A percentile compares a stretch with the other conserved stretches of the same genome.
Evolutionary conservation across 2,329 filamentous ascomycete species (phyloP).

Genomic region (Colletotrichum lupini): DNA sequence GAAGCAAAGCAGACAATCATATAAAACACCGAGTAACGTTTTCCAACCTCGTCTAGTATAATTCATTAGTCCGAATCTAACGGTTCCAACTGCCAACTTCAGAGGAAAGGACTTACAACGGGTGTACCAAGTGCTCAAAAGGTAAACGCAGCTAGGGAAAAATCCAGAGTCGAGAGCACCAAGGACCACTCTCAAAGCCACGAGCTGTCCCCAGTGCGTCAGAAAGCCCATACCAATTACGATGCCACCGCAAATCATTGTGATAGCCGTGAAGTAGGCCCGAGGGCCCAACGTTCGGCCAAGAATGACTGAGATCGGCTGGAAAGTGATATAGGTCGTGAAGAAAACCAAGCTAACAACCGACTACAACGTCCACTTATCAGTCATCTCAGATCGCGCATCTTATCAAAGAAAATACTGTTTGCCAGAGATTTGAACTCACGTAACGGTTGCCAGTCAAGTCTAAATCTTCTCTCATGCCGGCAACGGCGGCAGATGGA

Average conservation of each 20-base stretch:
- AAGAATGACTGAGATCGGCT: conserved; percentile 38
- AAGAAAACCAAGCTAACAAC: conserved; percentile 39
- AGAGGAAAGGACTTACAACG: conserved; percentile 46
- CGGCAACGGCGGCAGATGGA: conserved; percentile 34
- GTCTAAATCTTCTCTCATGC: conserved; percentile 31
- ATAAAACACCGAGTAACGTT: conserved; percentile 55
- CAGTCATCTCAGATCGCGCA: not conserved
- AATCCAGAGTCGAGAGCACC: conserved; percentile 45
- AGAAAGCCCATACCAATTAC: conserved; percentile 41
- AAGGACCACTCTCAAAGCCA: conserved; percentile 35
- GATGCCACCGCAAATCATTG: conserved; percentile 38
- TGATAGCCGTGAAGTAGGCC: conserved; percentile 38
- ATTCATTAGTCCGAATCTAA: conserved; percentile 44
- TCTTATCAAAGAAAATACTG: not conserved
- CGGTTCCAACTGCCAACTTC: conserved; percentile 66
- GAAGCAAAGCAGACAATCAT: conserved; percentile 41
- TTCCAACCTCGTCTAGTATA: conserved; percentile 64
- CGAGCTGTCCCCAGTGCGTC: conserved; percentile 33
- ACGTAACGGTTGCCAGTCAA: conserved; percentile 36
- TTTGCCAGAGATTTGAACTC: not conserved
- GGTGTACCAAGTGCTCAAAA: conserved; percentile 75
- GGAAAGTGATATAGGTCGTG: conserved; percentile 38
- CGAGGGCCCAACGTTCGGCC: conserved; percentile 38
- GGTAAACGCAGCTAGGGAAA: conserved; percentile 64
- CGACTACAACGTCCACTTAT: conserved; percentile 9